Evolutionary conservation across 495 filamentous ascomycete genomes (phyloP), one percentile per base, ranked within the genome.

Genomic region (Xylaria curta): DNA sequence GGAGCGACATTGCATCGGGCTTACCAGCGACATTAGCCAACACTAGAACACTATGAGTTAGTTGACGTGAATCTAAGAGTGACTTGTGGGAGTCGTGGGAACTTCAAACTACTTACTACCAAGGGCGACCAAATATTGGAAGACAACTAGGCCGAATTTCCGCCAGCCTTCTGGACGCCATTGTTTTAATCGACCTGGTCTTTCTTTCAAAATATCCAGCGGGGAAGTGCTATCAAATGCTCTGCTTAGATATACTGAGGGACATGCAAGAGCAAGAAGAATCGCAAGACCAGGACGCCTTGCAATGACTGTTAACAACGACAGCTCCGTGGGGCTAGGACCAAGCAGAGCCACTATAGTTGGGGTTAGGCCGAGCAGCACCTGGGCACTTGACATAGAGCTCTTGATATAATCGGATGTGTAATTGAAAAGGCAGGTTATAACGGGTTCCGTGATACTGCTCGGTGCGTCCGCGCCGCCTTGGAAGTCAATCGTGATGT

Each of bases 341-440:
- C 77, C 76, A 6, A 79, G 69, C 13, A 77, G 13, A 26, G 75
- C 40, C 9, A 79, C 67, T 33, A 76, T 68, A 8, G 71, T 71
- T 15, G 75, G 77, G 12, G 69, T 65, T 3, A 79, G 65, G 24
- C 77, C 77, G 10, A 77, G 75, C 13, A 79, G 60, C 17, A 77
- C 73, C 38, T 77, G 73, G 17, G 73, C 69, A 13, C 62, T 68
- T 3, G 75, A 64, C 51, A 75, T 69, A 4, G 19, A n/a, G 15
- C 54, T 60, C 56, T 77, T 77, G 64, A 76, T 61, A 28, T 71
- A 76, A 13, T 76, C 72, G 36, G 60, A 36, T 0, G 69, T 73
- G 58, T 69, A 24, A n/a, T 69, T 58, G 9, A 79, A 67, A 61
- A 79, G 58, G 67, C 77, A 79, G 6, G 69, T 31, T 5, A 75